Percentiles rank a stretch among this genome's conserved stretches.
phyloP scores from a whole-genome alignment of 2,329 filamentous ascomycete species.

The Fusarium tuaranense region DNA sequence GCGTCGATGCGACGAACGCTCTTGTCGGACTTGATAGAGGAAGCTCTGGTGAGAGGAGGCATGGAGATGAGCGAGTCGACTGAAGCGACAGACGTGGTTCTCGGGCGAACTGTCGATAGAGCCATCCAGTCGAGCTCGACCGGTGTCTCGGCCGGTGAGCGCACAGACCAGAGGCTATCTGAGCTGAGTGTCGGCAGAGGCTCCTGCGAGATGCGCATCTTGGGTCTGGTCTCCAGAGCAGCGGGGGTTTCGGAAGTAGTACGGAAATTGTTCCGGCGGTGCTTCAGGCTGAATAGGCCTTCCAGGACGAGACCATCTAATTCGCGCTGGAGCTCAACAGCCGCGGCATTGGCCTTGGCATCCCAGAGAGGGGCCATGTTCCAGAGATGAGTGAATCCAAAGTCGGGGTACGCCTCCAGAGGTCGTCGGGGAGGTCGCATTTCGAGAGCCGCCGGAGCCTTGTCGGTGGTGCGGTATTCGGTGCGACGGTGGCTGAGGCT shows the following conservation, averaged over 20 bases:
- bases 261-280: conserved; percentile 43
- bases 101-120: conserved; percentile 36
- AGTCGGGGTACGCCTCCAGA: conserved; percentile 36
- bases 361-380: conserved; percentile 45
- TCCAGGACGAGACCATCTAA: conserved; percentile 38
- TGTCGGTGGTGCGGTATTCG: conserved; percentile 39
- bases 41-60: conserved; percentile 30
- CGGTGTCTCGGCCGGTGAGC: conserved; percentile 23
- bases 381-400: conserved; percentile 39
- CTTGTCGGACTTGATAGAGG: conserved; percentile 37
- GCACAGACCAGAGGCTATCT: conserved; percentile 51
- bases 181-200: conserved; percentile 48
- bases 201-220: conserved; percentile 45
- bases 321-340: conserved; percentile 33
- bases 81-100: conserved; percentile 36
- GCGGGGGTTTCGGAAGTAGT: conserved; percentile 42
- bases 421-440: conserved; percentile 38
- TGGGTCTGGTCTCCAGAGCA: conserved; percentile 49
- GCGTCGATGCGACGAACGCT: conserved; percentile 37
- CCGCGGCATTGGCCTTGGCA: conserved; percentile 30
- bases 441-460: conserved; percentile 38
- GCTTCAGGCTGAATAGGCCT: conserved; percentile 43
- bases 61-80: conserved; percentile 25
- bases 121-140: conserved; percentile 38
- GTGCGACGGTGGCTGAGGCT: conserved; percentile 42